These are phyloP conservation scores for Aspergillus sp. DNA, from an alignment of 2,329 filamentous ascomycete genomes.

Conservation along the genomic window DNA sequence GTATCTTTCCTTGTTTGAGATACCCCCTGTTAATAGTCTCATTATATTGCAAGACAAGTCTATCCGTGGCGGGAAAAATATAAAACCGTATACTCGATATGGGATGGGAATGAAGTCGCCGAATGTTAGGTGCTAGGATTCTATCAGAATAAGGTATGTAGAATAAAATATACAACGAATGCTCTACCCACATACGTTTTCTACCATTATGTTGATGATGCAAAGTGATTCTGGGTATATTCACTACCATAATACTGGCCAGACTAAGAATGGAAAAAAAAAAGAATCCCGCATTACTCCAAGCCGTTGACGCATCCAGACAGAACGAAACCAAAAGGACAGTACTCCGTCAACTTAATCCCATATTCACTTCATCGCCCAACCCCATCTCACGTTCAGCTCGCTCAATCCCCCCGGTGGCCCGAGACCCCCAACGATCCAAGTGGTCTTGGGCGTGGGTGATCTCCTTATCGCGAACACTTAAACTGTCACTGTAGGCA, in stretches of 20 bases:
- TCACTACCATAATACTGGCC: not conserved
- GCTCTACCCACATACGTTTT: too few species aligned
- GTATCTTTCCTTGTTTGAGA: not conserved
- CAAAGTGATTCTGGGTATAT: not conserved
- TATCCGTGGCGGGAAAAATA: too few species aligned
- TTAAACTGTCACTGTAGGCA: constrained; percentile 30
- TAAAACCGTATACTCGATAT: too few species aligned
- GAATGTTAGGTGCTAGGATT: too few species aligned
- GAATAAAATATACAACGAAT: too few species aligned
- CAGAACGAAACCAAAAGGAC: not conserved
- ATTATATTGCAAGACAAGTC: too few species aligned
- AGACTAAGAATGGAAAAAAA: not conserved
- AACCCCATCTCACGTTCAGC: constrained; percentile 66
- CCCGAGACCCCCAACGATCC: constrained; percentile 55
- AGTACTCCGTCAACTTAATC: constrained; percentile 61
- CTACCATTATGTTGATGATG: not conserved
- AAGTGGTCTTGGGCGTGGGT: constrained; percentile 48
- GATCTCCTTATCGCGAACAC: constrained; percentile 38
- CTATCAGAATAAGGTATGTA: too few species aligned
- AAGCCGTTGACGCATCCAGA: not conserved
- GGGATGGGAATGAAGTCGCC: too few species aligned
- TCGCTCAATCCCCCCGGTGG: constrained; percentile 52
- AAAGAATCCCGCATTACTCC: not conserved
- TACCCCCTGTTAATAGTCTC: not conserved
- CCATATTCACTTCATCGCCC: constrained; percentile 82